These are phyloP conservation scores for Protomyces gravidus DNA, from an alignment of 1,139 yeast genomes.

Conservation along the genomic window DNA sequence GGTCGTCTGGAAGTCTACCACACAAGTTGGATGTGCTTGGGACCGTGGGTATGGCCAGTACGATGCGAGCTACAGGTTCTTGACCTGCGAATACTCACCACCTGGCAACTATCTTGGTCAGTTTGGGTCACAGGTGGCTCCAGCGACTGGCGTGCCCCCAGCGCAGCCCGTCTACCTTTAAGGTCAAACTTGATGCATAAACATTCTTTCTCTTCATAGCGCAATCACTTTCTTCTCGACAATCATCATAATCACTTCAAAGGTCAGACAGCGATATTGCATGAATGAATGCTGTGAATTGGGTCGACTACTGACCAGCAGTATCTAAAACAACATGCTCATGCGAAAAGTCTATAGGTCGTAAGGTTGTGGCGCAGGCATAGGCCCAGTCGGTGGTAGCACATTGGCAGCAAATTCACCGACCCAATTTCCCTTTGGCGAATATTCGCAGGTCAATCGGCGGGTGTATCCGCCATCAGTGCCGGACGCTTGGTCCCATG, in stretches of 20 bases:
- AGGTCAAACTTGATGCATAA: neutral
- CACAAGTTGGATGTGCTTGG: conserved; percentile 63
- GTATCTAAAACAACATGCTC: too few relatives aligned
- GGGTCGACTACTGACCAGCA: too few relatives aligned
- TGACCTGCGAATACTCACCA: conserved; percentile 57
- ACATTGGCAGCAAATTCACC: conserved; percentile 13
- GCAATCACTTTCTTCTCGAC: neutral
- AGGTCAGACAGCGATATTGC: too few relatives aligned
- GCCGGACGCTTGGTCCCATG: conserved; percentile 37
- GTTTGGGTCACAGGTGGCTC: conserved; percentile 37
- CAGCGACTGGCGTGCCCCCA: neutral
- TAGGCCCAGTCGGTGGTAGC: neutral
- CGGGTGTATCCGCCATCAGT: neutral
- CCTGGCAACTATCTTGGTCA: conserved; percentile 51
- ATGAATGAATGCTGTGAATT: too few relatives aligned
- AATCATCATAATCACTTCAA: too few relatives aligned
- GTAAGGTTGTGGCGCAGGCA: neutral
- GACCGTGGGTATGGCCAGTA: conserved; percentile 44
- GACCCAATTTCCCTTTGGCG: conserved; percentile 53
- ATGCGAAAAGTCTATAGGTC: too few relatives aligned
- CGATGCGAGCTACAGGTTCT: conserved; percentile 42
- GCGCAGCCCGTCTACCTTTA: neutral
- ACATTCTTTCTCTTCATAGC: neutral
- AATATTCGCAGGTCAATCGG: conserved; percentile 53
- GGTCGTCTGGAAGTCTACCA: conserved; percentile 62